These are phyloP conservation scores for Coemansia asiatica DNA, from an alignment of 192 early-diverging fungal genomes.

Conservation along the genomic window DNA sequence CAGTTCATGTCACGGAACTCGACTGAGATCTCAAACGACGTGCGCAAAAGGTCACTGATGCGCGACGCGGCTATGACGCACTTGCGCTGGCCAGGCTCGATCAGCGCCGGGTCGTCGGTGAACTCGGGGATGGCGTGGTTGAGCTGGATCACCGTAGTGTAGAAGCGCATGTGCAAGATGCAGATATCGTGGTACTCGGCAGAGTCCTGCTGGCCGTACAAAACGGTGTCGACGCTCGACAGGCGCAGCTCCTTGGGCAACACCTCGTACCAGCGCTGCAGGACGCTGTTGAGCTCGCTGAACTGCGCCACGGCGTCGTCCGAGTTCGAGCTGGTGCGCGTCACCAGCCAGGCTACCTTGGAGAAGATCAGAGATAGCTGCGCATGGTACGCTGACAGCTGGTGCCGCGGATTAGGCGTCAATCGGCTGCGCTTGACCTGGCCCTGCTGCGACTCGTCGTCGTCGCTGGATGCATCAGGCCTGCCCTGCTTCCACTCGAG, in stretches of 20 bases:
- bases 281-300: slow-evolving; percentile 49
- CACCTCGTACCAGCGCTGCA: slow-evolving; percentile 55
- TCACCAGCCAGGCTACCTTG: slow-evolving; percentile 56
- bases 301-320: slow-evolving; percentile 49
- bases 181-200: slow-evolving; percentile 47
- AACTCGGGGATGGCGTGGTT: slow-evolving; percentile 56
- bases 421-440: slow-evolving; percentile 31
- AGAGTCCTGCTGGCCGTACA: slow-evolving; percentile 36
- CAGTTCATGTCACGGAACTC: slow-evolving; percentile 53
- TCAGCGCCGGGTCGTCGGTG: slow-evolving; percentile 40
- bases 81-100: slow-evolving; percentile 54
- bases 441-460: background rate
- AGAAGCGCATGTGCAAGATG: slow-evolving; percentile 50
- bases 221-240: slow-evolving; percentile 39
- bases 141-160: slow-evolving; percentile 50
- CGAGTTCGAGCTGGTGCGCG: slow-evolving; percentile 28
- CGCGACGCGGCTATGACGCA: slow-evolving; percentile 52
- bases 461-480: slow-evolving; percentile 8
- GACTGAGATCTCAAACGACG: slow-evolving; percentile 50
- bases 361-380: slow-evolving; percentile 56
- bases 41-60: slow-evolving; percentile 48
- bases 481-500: slow-evolving; percentile 40
- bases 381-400: slow-evolving; percentile 49
- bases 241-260: slow-evolving; percentile 52
- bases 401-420: slow-evolving; percentile 30